A percentile compares a stretch with the other conserved stretches of the same genome.
Conservation (phyloP, 495 filamentous ascomycete genomes). For the Delitschia confertaspora region DNA sequence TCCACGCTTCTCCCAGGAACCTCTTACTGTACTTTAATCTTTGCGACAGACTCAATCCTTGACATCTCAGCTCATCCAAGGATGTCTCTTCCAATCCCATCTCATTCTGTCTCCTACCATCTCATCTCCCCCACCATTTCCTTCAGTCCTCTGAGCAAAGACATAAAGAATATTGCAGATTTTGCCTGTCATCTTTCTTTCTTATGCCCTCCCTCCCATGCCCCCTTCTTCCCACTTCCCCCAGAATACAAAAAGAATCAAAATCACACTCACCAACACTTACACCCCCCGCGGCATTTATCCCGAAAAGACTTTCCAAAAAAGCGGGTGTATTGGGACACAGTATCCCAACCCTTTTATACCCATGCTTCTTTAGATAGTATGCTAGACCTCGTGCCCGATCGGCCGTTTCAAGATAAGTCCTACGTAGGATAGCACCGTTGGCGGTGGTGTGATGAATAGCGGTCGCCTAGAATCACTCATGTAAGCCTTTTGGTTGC, state of each 20-base stretch:
- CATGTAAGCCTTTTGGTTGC: not conserved
- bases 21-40: no score
- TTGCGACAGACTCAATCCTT: no score
- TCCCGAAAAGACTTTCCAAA: slow-evolving; percentile 80
- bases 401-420: slow-evolving; percentile 73
- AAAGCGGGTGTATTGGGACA: slow-evolving; percentile 92
- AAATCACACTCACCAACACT: slow-evolving; percentile 50
- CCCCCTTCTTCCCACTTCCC: no score
- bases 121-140: no score
- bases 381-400: slow-evolving; percentile 81
- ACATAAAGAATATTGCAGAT: no score
- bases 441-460: slow-evolving; percentile 85
- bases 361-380: slow-evolving; percentile 62
- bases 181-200: no score
- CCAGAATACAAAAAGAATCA: not conserved
- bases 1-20: no score
- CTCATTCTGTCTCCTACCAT: no score
- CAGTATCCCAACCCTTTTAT: slow-evolving; percentile 68
- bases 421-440: slow-evolving; percentile 58
- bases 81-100: no score
- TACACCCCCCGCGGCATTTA: slow-evolving; percentile 73
- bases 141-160: no score
- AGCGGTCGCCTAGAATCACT: slow-evolving; percentile 52
- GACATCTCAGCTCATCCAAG: no score
- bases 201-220: no score